Evolutionary conservation across 2,329 filamentous ascomycete genomes (phyloP), one percentile per base, ranked within the genome.

Genomic region (Trichoderma atrobrunneum): DNA sequence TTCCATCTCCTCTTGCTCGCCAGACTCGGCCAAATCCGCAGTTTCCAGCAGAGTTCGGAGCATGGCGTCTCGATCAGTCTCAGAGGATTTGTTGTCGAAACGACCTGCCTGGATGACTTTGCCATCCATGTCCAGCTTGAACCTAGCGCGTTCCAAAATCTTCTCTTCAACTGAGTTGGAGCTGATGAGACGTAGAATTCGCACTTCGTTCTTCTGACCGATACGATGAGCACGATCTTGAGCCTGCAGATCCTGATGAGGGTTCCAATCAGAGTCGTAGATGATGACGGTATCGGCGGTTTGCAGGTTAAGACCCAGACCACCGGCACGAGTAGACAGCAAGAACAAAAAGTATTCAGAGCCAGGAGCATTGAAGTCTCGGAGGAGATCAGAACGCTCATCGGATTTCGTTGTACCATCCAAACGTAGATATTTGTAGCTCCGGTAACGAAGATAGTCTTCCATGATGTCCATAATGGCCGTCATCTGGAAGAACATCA

Each of bases 391-490:
- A 1, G 95, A 98, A 76, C 96, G 93, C 82, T 99, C 96, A 79
- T 99, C 96, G 1, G 96, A 95, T 81, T 99, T 99, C 60, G 96
- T 99, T 0, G 94, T 96, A 85, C 96, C 96, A 79, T 99, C 96
- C 73, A 99, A 87, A 80, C 96, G 94, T 76, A 99, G 87, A 80
- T 97, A 99, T 78, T 92, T 88, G 76, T 97, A 87, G 61, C 91
- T 92, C 75, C 93, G 89, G 78, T 94, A 92, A 4, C 95, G 92
- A 74, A 99, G 84, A 81, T 97, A 99, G 81, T 99, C 96, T 78
- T 99, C 96, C 96, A 99, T 98, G 79, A 99, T 99, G 83, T 99
- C 97, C 96, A 99, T 99, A 80, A 99, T 99, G 74, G 97, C 95
- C 5, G 96, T 99, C 96, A 99, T 99, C 82, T 99, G 96, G 87